Percentiles rank a stretch among this genome's conserved stretches.
Evolutionary conservation across 768 basidiomycete species (phyloP).

Genomic region (Panaeolus papilionaceus): DNA sequence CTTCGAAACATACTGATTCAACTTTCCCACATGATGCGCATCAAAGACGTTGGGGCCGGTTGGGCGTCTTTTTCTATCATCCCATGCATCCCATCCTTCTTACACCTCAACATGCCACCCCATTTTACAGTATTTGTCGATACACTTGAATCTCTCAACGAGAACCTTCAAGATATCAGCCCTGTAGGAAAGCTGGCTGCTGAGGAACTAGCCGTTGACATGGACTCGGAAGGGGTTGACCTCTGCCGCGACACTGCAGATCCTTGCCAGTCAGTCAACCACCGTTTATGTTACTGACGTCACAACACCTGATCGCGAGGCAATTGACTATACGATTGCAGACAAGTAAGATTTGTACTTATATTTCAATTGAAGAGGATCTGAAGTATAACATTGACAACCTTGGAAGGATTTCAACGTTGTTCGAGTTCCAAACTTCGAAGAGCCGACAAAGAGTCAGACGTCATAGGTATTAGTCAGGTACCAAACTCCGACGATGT

Average conservation of each 20-base stretch:
- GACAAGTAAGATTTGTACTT: background rate
- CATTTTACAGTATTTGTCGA: slow-evolving; percentile 6
- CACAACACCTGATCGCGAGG: slow-evolving; percentile 26
- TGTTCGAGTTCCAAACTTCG: too few species aligned
- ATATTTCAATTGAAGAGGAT: too few species aligned
- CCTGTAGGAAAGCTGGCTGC: background rate
- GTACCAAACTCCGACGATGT: too few species aligned
- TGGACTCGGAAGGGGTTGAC: slow-evolving; percentile 20
- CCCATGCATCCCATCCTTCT: background rate
- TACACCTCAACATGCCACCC: background rate
- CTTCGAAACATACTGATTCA: background rate
- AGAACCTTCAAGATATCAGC: slow-evolving; percentile 7
- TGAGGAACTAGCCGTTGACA: slow-evolving; percentile 8
- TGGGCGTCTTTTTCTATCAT: background rate
- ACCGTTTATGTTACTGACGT: slow-evolving; percentile 22
- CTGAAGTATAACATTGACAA: too few species aligned
- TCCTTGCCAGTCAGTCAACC: slow-evolving; percentile 23
- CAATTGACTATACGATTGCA: slow-evolving; percentile 23
- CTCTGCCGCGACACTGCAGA: slow-evolving; percentile 16
- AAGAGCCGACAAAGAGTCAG: too few species aligned
- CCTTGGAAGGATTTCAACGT: too few species aligned
- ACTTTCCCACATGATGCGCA: background rate
- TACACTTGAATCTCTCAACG: background rate
- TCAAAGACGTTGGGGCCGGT: background rate
- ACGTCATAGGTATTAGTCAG: too few species aligned